Percentiles rank a stretch among this genome's conserved stretches.
Conservation (phyloP, 139 green algal species). For the Micromonas pusilla region DNA sequence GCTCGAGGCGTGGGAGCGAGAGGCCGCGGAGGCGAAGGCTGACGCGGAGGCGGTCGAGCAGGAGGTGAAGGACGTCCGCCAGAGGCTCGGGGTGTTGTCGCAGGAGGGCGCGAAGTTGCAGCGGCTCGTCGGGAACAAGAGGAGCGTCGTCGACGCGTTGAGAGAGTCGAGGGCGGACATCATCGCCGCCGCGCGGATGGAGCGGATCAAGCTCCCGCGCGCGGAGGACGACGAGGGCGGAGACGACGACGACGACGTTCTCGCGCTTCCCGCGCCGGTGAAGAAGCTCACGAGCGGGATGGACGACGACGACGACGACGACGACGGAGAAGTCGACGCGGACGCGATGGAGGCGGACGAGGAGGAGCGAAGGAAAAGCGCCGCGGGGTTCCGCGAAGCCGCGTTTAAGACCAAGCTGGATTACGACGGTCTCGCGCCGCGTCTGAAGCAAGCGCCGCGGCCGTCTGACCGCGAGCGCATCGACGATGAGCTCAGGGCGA, state of each 20-base stretch:
- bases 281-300: no score
- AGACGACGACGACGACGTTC: not conserved
- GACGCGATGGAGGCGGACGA: constrained; percentile 30
- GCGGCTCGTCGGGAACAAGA: not conserved
- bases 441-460: not conserved
- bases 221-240: not conserved
- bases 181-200: not conserved
- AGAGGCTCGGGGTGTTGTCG: not conserved
- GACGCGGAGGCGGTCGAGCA: constrained; percentile 1
- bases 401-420: not conserved
- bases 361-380: not conserved
- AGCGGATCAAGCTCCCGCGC: constrained; percentile 9
- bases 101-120: not conserved
- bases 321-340: not conserved
- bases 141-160: not conserved
- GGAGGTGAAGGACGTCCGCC: not conserved
- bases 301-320: not conserved
- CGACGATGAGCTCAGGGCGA: constrained; percentile 23
- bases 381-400: not conserved
- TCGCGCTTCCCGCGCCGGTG: not conserved
- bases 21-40: not conserved
- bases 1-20: not conserved
- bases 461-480: not conserved
- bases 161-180: not conserved
- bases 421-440: not conserved